Evolutionary conservation across 73 alveolate species (phyloP).

Genomic region (Paramecium bursaria): DNA sequence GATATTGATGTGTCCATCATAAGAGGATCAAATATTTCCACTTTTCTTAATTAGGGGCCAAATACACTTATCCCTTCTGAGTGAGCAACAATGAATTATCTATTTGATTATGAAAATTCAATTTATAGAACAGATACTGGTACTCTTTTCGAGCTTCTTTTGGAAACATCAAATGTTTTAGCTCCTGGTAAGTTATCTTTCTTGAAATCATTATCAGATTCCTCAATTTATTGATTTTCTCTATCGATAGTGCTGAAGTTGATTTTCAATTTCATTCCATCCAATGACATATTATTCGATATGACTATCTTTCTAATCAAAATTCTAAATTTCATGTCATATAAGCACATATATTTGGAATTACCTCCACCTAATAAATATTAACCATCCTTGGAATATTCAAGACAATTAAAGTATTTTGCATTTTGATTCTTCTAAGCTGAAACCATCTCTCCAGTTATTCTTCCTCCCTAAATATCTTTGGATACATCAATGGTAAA

Average conservation of each 20-base stretch:
- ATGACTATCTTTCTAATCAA: conserved; percentile 87
- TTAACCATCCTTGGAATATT: conserved; percentile 88
- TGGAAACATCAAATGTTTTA: conserved; percentile 71
- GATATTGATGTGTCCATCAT: conserved; percentile 60
- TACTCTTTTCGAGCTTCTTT: conserved; percentile 60
- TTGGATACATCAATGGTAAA: conserved; percentile 85
- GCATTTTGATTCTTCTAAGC: conserved; percentile 86
- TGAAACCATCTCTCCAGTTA: conserved; percentile 80
- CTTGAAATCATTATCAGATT: conserved; percentile 75
- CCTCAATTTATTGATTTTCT: conserved; percentile 78
- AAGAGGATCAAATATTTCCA: conserved; percentile 62
- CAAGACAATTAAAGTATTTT: conserved; percentile 85
- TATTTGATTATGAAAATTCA: conserved; percentile 61
- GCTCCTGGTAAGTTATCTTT: conserved; percentile 92
- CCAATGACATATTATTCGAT: conserved; percentile 89
- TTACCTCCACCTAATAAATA: conserved; percentile 95
- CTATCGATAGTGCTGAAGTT: conserved; percentile 78
- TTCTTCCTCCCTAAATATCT: conserved; percentile 96
- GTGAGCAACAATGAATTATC: conserved; percentile 52
- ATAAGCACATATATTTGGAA: conserved; percentile 89
- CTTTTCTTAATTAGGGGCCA: conserved; percentile 41
- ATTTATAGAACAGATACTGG: conserved; percentile 39
- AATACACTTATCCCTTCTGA: conserved; percentile 66
- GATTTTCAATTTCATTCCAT: conserved; percentile 89
- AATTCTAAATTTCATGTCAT: conserved; percentile 89